Percentiles rank a stretch among this genome's conserved stretches.
Evolutionary conservation across 116 monocot genomes (phyloP).

Genomic region (Dioscorea cayenensis): DNA sequence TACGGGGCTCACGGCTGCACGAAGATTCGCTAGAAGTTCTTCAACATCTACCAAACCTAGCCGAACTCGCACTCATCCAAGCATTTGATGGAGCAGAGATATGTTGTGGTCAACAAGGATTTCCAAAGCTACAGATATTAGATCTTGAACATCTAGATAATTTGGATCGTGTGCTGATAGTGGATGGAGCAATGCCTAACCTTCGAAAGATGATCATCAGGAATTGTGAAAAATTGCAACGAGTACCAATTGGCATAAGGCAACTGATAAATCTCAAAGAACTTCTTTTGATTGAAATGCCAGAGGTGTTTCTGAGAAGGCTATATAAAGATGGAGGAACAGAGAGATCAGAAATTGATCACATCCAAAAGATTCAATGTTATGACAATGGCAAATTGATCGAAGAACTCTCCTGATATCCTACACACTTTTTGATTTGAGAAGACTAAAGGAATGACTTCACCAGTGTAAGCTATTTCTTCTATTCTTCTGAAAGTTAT

Average conservation of each 20-base stretch:
- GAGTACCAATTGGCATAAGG: constrained; percentile 13
- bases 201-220: constrained; percentile 19
- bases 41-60: constrained; percentile 13
- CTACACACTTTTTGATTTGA: neutral
- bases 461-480: no score
- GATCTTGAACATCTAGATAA: constrained; percentile 11
- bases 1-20: constrained; percentile 7
- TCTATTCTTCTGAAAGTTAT: no score
- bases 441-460: no score
- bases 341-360: constrained; percentile 1
- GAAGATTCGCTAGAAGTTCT: constrained; percentile 10
- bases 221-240: constrained; percentile 7
- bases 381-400: neutral
- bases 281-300: constrained; percentile 22
- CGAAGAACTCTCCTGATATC: neutral
- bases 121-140: constrained; percentile 20
- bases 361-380: constrained; percentile 1
- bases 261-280: constrained; percentile 13
- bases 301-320: constrained; percentile 9
- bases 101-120: constrained; percentile 9
- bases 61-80: constrained; percentile 16
- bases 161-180: constrained; percentile 4
- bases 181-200: constrained; percentile 16
- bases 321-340: neutral
- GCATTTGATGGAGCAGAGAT: constrained; percentile 11